Evolutionary conservation across 2,329 filamentous ascomycete genomes (phyloP).

Genomic region (Penicillium concentricum): DNA sequence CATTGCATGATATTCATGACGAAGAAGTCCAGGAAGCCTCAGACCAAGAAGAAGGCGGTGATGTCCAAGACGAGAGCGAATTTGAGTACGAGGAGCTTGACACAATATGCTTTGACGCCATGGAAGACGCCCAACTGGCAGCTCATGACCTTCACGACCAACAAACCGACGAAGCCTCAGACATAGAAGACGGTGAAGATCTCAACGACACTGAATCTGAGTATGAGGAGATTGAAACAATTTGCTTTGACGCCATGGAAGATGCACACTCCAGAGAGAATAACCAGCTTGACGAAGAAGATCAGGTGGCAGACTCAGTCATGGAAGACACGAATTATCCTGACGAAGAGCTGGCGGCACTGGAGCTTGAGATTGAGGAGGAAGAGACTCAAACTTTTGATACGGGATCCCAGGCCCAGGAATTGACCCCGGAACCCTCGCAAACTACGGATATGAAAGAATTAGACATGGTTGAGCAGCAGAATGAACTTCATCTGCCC

Average conservation of each 20-base stretch:
- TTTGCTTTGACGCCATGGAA: conserved; percentile 24
- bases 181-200: background rate
- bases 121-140: conserved; percentile 5
- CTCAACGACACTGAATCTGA: background rate
- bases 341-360: background rate
- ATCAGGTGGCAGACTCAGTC: background rate
- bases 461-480: background rate
- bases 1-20: background rate
- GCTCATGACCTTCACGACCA: background rate
- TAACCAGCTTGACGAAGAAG: background rate
- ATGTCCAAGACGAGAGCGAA: background rate
- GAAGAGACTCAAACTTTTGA: background rate
- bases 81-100: conserved; percentile 15
- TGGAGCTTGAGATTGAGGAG: background rate
- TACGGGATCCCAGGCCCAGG: background rate
- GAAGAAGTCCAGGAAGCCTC: background rate
- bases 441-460: background rate
- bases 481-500: background rate
- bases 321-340: background rate
- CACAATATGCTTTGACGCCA: background rate
- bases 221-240: conserved; percentile 18
- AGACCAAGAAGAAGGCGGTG: background rate
- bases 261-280: background rate
- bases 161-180: background rate
- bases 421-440: background rate